phyloP scores from a whole-genome alignment of 2,329 filamentous ascomycete species.

The Penicillium sp. region DNA sequence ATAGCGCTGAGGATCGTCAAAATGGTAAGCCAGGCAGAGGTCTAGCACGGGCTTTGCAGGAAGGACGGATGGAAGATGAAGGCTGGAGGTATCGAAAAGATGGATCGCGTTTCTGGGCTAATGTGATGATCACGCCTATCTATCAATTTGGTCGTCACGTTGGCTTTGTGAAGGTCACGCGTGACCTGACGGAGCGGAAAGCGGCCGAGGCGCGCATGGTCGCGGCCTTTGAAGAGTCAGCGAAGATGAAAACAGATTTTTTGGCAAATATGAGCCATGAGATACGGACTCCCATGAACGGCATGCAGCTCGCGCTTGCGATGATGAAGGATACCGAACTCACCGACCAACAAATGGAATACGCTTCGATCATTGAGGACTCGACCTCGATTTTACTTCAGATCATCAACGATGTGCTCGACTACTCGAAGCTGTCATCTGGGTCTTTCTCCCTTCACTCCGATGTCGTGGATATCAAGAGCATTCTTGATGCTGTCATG shows the following conservation, averaged over 20 bases:
- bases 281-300: constrained; percentile 62
- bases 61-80: constrained; percentile 60
- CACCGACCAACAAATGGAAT: constrained; percentile 55
- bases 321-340: constrained; percentile 56
- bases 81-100: constrained; percentile 60
- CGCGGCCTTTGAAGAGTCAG: constrained; percentile 60
- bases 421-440: too few species aligned
- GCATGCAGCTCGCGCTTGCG: constrained; percentile 58
- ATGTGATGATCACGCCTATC: constrained; percentile 58
- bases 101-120: constrained; percentile 59
- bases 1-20: constrained; percentile 51
- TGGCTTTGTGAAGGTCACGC: constrained; percentile 59
- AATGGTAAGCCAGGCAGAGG: constrained; percentile 52
- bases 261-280: constrained; percentile 64
- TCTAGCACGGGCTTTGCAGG: constrained; percentile 47
- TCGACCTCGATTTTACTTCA: constrained; percentile 41
- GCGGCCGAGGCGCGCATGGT: constrained; percentile 57
- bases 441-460: too few species aligned
- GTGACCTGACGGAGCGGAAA: constrained; percentile 57
- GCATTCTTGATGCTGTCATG: too few species aligned
- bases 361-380: constrained; percentile 57
- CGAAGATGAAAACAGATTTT: constrained; percentile 62
- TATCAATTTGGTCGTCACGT: constrained; percentile 53
- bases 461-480: too few species aligned
- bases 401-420: too few species aligned